These are phyloP conservation scores for Baorangia bicolor DNA, from an alignment of 768 basidiomycete genomes.

Conservation along the genomic window DNA sequence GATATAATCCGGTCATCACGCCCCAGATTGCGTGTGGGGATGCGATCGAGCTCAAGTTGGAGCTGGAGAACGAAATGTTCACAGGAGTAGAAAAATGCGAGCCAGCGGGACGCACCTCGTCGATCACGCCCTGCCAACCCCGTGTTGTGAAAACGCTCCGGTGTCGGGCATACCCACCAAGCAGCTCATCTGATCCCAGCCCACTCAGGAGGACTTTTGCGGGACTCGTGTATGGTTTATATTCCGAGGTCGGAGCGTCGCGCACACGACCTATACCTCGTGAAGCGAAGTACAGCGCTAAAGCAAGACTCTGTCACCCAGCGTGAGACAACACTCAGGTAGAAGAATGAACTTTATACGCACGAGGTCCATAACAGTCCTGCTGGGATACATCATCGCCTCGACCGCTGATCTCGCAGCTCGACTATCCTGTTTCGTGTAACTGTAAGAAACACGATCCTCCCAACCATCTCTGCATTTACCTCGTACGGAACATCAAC, in stretches of 20 bases:
- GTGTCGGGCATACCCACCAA: constrained; percentile 93
- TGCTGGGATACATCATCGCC: constrained; percentile 72
- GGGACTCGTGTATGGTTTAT: constrained; percentile 58
- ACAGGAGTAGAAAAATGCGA: background rate
- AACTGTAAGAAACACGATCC: constrained; percentile 2
- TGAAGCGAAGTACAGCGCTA: constrained; percentile 93
- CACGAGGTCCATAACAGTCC: constrained; percentile 91
- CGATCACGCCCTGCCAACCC: constrained; percentile 75
- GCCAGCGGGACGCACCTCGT: constrained; percentile 56
- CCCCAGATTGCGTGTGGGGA: constrained; percentile 87
- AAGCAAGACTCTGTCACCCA: constrained; percentile 71
- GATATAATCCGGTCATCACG: constrained; percentile 94
- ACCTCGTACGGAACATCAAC: constrained; percentile 83
- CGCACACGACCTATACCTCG: constrained; percentile 67
- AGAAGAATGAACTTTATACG: constrained; percentile 21
- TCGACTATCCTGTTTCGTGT: constrained; percentile 58
- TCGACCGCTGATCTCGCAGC: constrained; percentile 54
- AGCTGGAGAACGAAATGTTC: constrained; percentile 47
- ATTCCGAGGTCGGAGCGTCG: constrained; percentile 31
- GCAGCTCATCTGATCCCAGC: constrained; percentile 90
- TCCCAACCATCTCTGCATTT: constrained; percentile 9
- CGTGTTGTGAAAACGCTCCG: constrained; percentile 64
- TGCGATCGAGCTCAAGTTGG: constrained; percentile 84
- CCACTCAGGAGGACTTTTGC: constrained; percentile 88
- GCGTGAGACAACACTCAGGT: constrained; percentile 1